Conservation (phyloP, 2,329 filamentous ascomycete genomes). For the Lasiodiplodia gonubiensis region DNA sequence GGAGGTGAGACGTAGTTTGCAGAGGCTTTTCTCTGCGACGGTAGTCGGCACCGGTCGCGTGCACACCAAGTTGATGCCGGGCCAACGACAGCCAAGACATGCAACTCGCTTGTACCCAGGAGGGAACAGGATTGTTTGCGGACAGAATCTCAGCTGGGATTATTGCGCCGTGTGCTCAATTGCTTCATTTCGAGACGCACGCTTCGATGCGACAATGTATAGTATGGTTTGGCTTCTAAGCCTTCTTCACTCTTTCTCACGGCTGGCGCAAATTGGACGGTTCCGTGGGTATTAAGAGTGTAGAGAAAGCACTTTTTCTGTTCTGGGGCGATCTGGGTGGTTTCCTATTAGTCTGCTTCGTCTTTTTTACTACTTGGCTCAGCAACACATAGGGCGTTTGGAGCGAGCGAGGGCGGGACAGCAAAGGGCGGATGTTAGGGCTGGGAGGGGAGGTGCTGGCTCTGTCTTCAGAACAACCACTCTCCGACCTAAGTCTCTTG, state of each 20-base stretch:
- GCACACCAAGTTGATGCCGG: not conserved
- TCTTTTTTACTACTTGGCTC: not conserved
- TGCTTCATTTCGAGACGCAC: conserved; percentile 7
- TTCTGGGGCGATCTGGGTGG: not conserved
- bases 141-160: not conserved
- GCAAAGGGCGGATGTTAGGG: not conserved
- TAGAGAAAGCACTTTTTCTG: conserved; percentile 24
- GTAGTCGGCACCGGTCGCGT: not conserved
- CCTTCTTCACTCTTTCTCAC: conserved; percentile 23
- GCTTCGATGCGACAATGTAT: conserved; percentile 22
- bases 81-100: not conserved
- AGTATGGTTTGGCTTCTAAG: conserved; percentile 18
- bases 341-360: not conserved
- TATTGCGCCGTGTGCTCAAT: not conserved
- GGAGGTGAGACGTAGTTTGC: conserved; percentile 26
- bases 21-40: not conserved
- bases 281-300: conserved; percentile 23
- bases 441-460: conserved; percentile 1
- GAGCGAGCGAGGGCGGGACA: conserved; percentile 7
- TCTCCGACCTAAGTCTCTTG: not conserved
- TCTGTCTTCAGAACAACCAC: conserved; percentile 2
- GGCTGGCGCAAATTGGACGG: conserved; percentile 24
- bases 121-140: not conserved
- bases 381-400: conserved; percentile 28
- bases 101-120: not conserved